Evolutionary conservation across 2,329 filamentous ascomycete genomes (phyloP).

Genomic region (Beauveria bassiana): DNA sequence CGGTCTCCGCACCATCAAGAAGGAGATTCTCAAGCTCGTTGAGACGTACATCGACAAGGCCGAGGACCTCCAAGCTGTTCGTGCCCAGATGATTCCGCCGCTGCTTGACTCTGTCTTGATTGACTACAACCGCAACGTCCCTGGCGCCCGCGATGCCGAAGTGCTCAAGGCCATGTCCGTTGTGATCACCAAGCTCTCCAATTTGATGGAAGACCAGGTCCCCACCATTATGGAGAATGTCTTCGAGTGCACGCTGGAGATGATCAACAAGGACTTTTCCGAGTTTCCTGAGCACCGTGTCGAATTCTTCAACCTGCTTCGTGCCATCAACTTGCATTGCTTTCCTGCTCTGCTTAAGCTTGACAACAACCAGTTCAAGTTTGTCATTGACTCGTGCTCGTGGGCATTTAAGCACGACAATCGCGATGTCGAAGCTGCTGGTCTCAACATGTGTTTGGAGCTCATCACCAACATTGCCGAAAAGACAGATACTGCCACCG

Average conservation of each 20-base stretch:
- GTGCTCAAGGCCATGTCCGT: constrained; percentile 97
- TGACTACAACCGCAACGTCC: constrained; percentile 95
- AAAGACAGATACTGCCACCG: constrained; percentile 75
- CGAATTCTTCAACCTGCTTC: constrained; percentile 97
- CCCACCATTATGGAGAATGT: constrained; percentile 97
- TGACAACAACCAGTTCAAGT: constrained; percentile 96
- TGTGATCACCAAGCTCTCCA: constrained; percentile 92
- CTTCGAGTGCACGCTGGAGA: constrained; percentile 95
- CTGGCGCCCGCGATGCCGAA: constrained; percentile 91
- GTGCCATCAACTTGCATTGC: constrained; percentile 94
- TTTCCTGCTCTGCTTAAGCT: constrained; percentile 92
- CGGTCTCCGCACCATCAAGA: constrained; percentile 94
- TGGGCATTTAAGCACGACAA: constrained; percentile 99
- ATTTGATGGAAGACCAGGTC: constrained; percentile 98
- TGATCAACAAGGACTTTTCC: constrained; percentile 99
- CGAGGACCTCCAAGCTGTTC: constrained; percentile 89
- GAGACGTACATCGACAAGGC: constrained; percentile 98
- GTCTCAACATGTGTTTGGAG: constrained; percentile 96
- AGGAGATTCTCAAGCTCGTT: constrained; percentile 96
- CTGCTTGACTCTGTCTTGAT: constrained; percentile 87
- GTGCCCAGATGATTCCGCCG: constrained; percentile 90
- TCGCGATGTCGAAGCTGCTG: constrained; percentile 91
- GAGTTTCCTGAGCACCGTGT: constrained; percentile 98
- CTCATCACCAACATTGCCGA: constrained; percentile 97
- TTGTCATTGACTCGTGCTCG: constrained; percentile 98